Conservation (phyloP, 2,329 filamentous ascomycete genomes). For the Sporothrix euskadiensis region DNA sequence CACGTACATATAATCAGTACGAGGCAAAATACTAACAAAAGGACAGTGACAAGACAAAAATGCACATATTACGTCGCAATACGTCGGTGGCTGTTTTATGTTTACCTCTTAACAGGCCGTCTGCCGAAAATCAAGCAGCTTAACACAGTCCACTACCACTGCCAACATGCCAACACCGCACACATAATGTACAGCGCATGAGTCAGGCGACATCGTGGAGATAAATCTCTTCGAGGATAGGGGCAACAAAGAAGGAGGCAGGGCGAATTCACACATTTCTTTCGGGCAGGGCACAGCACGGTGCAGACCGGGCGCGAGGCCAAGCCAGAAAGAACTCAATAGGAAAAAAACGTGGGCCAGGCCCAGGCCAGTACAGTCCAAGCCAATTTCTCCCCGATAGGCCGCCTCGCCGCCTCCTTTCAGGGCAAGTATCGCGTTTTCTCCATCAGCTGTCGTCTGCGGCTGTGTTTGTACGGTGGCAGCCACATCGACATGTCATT, state of each 20-base stretch:
- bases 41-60: background rate
- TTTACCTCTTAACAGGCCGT: background rate
- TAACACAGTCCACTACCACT: background rate
- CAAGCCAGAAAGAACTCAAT: background rate
- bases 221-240: background rate
- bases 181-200: background rate
- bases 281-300: background rate
- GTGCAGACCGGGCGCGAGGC: background rate
- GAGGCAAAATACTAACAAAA: background rate
- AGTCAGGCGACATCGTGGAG: background rate
- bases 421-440: background rate
- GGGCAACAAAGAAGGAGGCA: background rate
- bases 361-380: background rate
- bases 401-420: conserved; percentile 21
- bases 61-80: conserved; percentile 1
- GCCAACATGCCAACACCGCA: background rate
- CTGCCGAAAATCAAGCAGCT: background rate
- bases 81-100: background rate
- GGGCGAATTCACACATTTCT: background rate
- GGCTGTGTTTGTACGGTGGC: background rate
- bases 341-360: background rate
- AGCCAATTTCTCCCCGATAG: conserved; percentile 1
- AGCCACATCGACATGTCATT: conserved; percentile 9
- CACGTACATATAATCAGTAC: background rate
- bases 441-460: background rate